These are phyloP conservation scores for Cryptosporidium andersoni DNA, from an alignment of 169 alveolate genomes.

Conservation along the genomic window DNA sequence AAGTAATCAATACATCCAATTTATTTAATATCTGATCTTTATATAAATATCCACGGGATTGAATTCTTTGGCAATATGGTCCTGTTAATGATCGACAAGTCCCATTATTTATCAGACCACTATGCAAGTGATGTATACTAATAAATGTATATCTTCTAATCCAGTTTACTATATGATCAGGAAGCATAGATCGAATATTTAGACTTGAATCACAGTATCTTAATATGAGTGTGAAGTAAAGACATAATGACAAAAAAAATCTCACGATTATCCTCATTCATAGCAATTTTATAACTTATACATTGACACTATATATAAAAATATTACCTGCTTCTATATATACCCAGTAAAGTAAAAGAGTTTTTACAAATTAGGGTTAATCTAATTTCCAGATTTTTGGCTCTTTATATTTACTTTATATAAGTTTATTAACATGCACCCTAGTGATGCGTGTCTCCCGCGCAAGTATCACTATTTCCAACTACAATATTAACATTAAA, in stretches of 20 bases:
- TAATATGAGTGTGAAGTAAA: not conserved
- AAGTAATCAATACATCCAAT: not conserved
- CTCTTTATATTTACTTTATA: not conserved
- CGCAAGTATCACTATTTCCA: too few species aligned
- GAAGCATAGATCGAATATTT: slow-evolving; percentile 40
- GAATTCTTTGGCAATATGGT: slow-evolving; percentile 26
- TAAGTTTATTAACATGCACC: not conserved
- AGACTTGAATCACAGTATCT: not conserved
- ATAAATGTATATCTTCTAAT: slow-evolving; percentile 23
- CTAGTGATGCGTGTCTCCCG: not conserved
- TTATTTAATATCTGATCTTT: not conserved
- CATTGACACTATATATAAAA: not conserved
- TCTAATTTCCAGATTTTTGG: not conserved
- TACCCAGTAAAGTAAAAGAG: not conserved
- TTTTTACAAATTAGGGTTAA: not conserved
- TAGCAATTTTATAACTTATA: not conserved
- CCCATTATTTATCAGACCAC: not conserved
- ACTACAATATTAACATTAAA: too few species aligned
- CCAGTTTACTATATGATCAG: slow-evolving; percentile 54
- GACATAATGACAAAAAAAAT: not conserved
- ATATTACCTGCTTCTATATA: not conserved
- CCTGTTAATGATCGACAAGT: slow-evolving; percentile 31
- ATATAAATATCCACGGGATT: not conserved
- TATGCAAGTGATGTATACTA: slow-evolving; percentile 3
- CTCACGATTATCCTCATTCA: not conserved